Evolutionary conservation across 2,329 filamentous ascomycete genomes (phyloP).

Genomic region (Fusarium pseudoanthophilum): DNA sequence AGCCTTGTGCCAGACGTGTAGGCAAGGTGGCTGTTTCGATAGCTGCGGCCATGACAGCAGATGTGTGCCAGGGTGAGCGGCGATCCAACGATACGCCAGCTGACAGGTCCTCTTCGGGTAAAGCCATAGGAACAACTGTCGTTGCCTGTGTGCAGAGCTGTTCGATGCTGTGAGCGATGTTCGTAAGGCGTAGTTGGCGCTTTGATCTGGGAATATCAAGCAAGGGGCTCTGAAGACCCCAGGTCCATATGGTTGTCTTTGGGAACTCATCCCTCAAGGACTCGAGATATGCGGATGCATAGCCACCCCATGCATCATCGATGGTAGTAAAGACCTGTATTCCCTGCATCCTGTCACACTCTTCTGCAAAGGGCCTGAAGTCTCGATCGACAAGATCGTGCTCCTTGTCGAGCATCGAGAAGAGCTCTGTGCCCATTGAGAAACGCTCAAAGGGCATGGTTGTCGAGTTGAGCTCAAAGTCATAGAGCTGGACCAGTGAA

Average conservation of each 20-base stretch:
- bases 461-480: conserved; percentile 84
- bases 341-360: conserved; percentile 91
- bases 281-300: conserved; percentile 78
- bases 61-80: conserved; percentile 80
- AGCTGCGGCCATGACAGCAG: conserved; percentile 79
- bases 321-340: conserved; percentile 79
- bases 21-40: conserved; percentile 84
- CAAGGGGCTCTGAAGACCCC: conserved; percentile 77
- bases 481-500: conserved; percentile 86
- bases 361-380: conserved; percentile 86
- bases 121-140: conserved; percentile 78
- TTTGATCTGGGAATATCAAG: conserved; percentile 64
- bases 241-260: conserved; percentile 87
- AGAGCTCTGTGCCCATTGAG: conserved; percentile 83
- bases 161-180: conserved; percentile 77
- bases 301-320: conserved; percentile 86
- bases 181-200: conserved; percentile 69
- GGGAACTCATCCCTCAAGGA: conserved; percentile 89
- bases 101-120: conserved; percentile 68
- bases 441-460: conserved; percentile 92
- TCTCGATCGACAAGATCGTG: conserved; percentile 92
- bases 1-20: conserved; percentile 69
- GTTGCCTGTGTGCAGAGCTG: conserved; percentile 77
- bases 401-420: conserved; percentile 77
- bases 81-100: conserved; percentile 68